Evolutionary conservation across 352 stramenopile genomes (phyloP).

Genomic region (Phytophthora fragariaefolia): DNA sequence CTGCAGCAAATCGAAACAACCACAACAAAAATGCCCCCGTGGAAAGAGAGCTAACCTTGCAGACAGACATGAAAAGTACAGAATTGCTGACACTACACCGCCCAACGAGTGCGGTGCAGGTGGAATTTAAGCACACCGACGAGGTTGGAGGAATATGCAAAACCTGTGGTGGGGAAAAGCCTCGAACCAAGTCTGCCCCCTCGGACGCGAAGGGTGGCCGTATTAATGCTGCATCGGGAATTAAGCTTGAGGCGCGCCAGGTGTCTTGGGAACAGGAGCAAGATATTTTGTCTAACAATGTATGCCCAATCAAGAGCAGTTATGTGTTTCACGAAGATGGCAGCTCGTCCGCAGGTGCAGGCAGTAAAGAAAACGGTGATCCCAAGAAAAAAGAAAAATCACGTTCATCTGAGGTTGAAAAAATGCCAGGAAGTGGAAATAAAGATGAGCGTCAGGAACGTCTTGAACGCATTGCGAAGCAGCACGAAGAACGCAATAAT

Average conservation of each 20-base stretch:
- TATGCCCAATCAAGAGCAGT: slow-evolving; percentile 71
- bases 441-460: slow-evolving; percentile 74
- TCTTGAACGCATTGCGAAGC: slow-evolving; percentile 66
- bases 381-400: slow-evolving; percentile 64
- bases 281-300: slow-evolving; percentile 67
- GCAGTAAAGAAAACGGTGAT: slow-evolving; percentile 32
- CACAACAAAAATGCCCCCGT: slow-evolving; percentile 14
- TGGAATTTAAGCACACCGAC: slow-evolving; percentile 59
- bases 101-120: slow-evolving; percentile 56
- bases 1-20: neutral
- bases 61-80: slow-evolving; percentile 44
- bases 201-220: slow-evolving; percentile 36
- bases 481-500: slow-evolving; percentile 76
- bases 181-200: slow-evolving; percentile 28
- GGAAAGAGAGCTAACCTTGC: slow-evolving; percentile 51
- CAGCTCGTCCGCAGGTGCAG: slow-evolving; percentile 3
- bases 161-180: slow-evolving; percentile 69
- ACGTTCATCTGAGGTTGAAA: slow-evolving; percentile 55
- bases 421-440: slow-evolving; percentile 74
- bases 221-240: neutral
- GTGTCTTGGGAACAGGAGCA: slow-evolving; percentile 68
- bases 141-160: slow-evolving; percentile 49
- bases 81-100: slow-evolving; percentile 51
- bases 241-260: slow-evolving; percentile 58
- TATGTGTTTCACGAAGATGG: slow-evolving; percentile 81